Evolutionary conservation across 768 basidiomycete species (phyloP).

Genomic region (Leccinum subgranulosum): DNA sequence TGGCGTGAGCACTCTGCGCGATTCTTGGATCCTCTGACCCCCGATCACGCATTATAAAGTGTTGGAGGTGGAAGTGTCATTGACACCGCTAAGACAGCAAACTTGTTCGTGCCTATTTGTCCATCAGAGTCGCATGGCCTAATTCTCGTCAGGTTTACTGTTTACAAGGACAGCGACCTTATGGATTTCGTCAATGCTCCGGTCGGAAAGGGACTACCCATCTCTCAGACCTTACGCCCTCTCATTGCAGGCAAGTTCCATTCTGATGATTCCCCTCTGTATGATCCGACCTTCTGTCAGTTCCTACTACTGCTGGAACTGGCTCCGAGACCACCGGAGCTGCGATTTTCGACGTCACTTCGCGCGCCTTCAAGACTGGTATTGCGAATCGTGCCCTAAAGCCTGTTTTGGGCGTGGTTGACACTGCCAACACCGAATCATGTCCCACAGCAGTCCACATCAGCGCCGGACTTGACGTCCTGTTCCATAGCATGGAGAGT

Average conservation of each 20-base stretch:
- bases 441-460: conserved; percentile 94
- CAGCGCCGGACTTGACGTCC: conserved; percentile 89
- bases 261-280: neutral
- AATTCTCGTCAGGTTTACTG: conserved; percentile 59
- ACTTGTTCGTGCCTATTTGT: conserved; percentile 53
- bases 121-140: neutral
- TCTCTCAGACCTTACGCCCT: conserved; percentile 69
- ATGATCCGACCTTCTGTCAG: conserved; percentile 26
- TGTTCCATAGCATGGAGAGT: conserved; percentile 95
- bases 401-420: conserved; percentile 82
- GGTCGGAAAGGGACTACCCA: conserved; percentile 86
- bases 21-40: conserved; percentile 1
- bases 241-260: conserved; percentile 67
- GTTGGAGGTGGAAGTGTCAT: conserved; percentile 95
- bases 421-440: conserved; percentile 86
- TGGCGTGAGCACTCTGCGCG: conserved; percentile 58
- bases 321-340: conserved; percentile 95
- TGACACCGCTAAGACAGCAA: conserved; percentile 94
- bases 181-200: conserved; percentile 98
- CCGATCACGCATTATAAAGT: conserved; percentile 35
- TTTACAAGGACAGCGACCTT: conserved; percentile 88
- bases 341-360: conserved; percentile 91
- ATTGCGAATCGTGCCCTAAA: conserved; percentile 92
- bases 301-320: conserved; percentile 81
- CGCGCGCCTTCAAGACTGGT: conserved; percentile 92